Evolutionary conservation across 2,329 filamentous ascomycete genomes (phyloP), one percentile per base, ranked within the genome.

Genomic region (Fusarium dlaminii): DNA sequence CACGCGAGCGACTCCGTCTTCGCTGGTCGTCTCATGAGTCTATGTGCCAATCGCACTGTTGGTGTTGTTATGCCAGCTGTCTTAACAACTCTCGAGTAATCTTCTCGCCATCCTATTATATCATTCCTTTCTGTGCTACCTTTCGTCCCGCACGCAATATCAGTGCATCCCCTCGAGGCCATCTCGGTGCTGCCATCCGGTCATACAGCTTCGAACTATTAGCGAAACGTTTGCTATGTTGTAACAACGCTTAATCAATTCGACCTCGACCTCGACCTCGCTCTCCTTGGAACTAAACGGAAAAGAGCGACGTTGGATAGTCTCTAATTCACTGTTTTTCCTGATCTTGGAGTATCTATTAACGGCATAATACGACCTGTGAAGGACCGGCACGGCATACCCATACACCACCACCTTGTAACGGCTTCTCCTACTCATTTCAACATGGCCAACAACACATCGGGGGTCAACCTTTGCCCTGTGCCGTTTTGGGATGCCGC

Each of bases 401-500:
- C 62, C 56, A 57, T 48, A 27, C 20, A n/a, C n/a, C n/a, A 45
- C 40, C 32, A 13, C 34, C 22, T 30, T 42, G 10, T 40, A 45
- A 43, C 52, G 36, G 45, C 48, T 36, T 36, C 32, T 45, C 43
- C 30, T 40, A 18, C 24, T 36, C 20, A 34, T 45, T 68, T 66
- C 72, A 75, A 39, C 61, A 82, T 81, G 80, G 74, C 78, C 42
- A 80, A 81, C 72, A 39, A 79, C 70, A 54, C 77, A 39, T 76
- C 77, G 42, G 90, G 89, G 72, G 78, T 83, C 24, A 83, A 82
- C 54, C 30, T 83, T 29, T 97, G 94, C 81, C 89, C 90, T 22
- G 74, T 86, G 58, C 94, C 94, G 10, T 96, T 96, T 79, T 87
- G 91, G 71, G 90, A 93, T 79, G 87, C 87, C 66, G 82, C 83